phyloP scores from a whole-genome alignment of 371 early-diverging fungal species.

The Apophysomyces ossiformis region DNA sequence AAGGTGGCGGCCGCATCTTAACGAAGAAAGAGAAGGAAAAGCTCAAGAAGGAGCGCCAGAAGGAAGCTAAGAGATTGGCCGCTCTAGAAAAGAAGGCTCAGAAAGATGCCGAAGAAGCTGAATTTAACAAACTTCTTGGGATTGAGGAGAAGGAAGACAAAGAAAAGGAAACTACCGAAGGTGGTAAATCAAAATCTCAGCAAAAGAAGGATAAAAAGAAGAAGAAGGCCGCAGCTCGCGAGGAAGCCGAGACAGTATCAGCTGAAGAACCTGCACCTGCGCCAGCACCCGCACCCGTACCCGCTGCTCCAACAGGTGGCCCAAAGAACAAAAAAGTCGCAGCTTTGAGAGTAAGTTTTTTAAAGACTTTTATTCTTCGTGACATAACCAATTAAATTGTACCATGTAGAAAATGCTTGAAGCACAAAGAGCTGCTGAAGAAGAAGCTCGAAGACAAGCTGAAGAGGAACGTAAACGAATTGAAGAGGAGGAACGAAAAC shows the following conservation, averaged over 20 bases:
- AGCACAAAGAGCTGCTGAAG: conserved; percentile 57
- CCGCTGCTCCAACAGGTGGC: conserved; percentile 33
- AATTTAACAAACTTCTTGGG: conserved; percentile 37
- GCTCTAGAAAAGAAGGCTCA: conserved; percentile 51
- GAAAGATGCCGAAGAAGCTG: conserved; percentile 46
- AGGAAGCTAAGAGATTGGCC: conserved; percentile 57
- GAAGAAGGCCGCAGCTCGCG: conserved; percentile 34
- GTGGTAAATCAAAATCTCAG: conserved; percentile 37
- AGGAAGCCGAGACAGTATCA: conserved; percentile 28
- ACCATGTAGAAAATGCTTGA: conserved; percentile 51
- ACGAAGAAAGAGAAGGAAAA: conserved; percentile 19
- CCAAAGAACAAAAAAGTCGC: conserved; percentile 49
- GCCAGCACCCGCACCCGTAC: conserved; percentile 30
- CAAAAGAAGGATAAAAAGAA: conserved; percentile 45
- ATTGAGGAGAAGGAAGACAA: conserved; percentile 24
- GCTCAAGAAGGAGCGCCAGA: conserved; percentile 57
- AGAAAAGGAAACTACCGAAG: conserved; percentile 16
- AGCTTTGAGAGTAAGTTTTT: conserved; percentile 51
- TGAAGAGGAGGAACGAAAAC: conserved; percentile 50
- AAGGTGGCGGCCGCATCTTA: conserved; percentile 32
- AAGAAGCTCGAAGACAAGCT: conserved; percentile 43
- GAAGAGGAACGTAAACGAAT: conserved; percentile 46
- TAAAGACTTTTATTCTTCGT: neutral
- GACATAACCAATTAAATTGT: neutral
- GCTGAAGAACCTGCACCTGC: conserved; percentile 32